phyloP scores from a whole-genome alignment of 164 flowering plant genomes.

The Tinospora cordifolia region DNA sequence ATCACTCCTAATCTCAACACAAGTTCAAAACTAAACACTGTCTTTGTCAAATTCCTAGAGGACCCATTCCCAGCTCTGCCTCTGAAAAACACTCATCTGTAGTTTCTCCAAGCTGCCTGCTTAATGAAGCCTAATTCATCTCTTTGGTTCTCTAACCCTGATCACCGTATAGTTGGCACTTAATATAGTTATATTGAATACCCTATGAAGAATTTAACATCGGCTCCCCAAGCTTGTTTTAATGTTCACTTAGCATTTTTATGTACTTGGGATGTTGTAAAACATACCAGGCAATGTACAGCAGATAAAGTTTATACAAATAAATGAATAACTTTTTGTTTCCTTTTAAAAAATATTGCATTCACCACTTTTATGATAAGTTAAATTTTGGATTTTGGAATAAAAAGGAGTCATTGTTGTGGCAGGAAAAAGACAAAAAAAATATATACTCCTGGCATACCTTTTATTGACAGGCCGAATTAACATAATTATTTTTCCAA shows the following conservation, averaged over 20 bases:
- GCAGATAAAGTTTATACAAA: too few relatives aligned
- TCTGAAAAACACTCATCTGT: not conserved
- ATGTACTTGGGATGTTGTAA: too few relatives aligned
- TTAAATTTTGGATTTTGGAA: not conserved
- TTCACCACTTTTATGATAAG: not conserved
- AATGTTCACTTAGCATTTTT: too few relatives aligned
- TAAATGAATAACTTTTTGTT: too few relatives aligned
- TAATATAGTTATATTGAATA: not conserved
- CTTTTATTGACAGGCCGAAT: constrained; percentile 29
- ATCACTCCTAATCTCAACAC: too few relatives aligned
- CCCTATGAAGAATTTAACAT: not conserved
- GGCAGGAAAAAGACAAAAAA: not conserved
- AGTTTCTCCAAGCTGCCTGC: not conserved
- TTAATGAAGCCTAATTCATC: not conserved
- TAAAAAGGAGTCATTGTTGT: not conserved
- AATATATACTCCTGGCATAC: constrained; percentile 22
- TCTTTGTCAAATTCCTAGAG: too few relatives aligned
- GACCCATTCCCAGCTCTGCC: too few relatives aligned
- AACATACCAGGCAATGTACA: too few relatives aligned
- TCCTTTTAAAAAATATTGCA: too few relatives aligned
- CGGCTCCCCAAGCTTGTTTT: not conserved
- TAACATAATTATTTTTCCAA: constrained; percentile 41
- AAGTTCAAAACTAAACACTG: too few relatives aligned
- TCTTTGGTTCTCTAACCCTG: not conserved
- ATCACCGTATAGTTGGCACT: not conserved